Evolutionary conservation across 208 protist genomes (phyloP), one percentile per base, ranked within the genome.

Genomic region (Trypanosomatidae sp.): DNA sequence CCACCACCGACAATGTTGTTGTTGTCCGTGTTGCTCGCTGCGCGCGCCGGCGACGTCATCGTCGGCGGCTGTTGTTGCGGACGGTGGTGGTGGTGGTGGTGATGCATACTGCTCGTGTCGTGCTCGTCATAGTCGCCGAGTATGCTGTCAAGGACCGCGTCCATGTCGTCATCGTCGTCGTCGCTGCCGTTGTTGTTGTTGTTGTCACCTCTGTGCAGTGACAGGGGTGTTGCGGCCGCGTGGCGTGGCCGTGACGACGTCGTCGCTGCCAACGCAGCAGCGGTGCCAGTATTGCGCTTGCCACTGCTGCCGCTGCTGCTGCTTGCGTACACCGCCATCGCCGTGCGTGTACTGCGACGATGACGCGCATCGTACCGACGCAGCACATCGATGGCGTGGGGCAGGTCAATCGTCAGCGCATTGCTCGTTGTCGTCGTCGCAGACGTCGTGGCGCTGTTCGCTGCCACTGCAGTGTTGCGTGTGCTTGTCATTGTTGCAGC

Each of bases 401-500:
- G 55, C 21, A 56, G 30, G 32, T 57, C 55, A 6, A 48, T 48
- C 40, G 56, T 50, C 15, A 65, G 53, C 30, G 30, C 30, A 35
- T 35, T 35, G 30, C 11, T n/a, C n/a, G 30, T 35, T 35, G 30
- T 35, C 30, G 15, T 48, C 52, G 10, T 54, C 51, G 22, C 55
- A 56, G 23, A 57, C 56, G 45, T 42, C 50, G 45, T 65, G 57
- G n/a, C 50, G 49, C 16, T 33, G 26, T 27, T 62, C 44, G 18
- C 48, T 39, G 16, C 33, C 24, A 2, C 28, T 43, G 21, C 43
- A 23, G 22, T 20, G 33, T 27, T 4, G 48, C 13, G 19, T n/a
- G n/a, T n/a, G n/a, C n/a, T n/a, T n/a, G n/a, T n/a, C n/a, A n/a
- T n/a, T n/a, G n/a, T n/a, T n/a, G 39, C 33, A 11, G 42, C 22